phyloP scores from a whole-genome alignment of 441 rosid species.

The Pelargonium hybrid region DNA sequence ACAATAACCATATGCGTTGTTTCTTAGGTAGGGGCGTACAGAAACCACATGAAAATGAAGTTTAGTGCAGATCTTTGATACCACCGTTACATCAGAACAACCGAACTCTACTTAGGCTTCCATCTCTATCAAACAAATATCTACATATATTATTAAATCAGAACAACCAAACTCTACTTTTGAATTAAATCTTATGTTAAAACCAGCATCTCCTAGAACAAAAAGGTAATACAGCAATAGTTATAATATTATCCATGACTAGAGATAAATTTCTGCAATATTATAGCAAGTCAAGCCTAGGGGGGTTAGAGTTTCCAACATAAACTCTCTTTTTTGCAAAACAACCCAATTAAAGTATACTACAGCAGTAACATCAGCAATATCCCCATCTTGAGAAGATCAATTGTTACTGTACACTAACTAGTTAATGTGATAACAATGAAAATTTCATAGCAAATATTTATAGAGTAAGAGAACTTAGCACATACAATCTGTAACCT shows the following conservation, averaged over 20 bases:
- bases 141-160: too few species aligned
- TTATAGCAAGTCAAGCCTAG: not conserved
- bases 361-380: not conserved
- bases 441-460: not conserved
- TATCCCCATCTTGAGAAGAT: not conserved
- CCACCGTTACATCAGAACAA: not conserved
- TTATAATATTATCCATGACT: too few species aligned
- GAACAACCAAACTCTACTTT: too few species aligned
- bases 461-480: conserved; percentile 16
- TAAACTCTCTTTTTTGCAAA: not conserved
- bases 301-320: not conserved
- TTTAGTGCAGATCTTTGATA: not conserved
- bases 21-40: too few species aligned
- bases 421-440: not conserved
- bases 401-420: not conserved
- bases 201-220: not conserved
- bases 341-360: not conserved
- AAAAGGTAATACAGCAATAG: not conserved
- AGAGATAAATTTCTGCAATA: not conserved
- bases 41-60: not conserved
- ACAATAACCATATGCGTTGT: too few species aligned
- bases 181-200: not conserved
- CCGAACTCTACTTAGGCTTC: not conserved
- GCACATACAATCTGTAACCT: conserved; percentile 80
- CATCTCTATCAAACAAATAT: not conserved